phyloP scores from a whole-genome alignment of 108 stramenopile species.

The Nitzschia palea region DNA sequence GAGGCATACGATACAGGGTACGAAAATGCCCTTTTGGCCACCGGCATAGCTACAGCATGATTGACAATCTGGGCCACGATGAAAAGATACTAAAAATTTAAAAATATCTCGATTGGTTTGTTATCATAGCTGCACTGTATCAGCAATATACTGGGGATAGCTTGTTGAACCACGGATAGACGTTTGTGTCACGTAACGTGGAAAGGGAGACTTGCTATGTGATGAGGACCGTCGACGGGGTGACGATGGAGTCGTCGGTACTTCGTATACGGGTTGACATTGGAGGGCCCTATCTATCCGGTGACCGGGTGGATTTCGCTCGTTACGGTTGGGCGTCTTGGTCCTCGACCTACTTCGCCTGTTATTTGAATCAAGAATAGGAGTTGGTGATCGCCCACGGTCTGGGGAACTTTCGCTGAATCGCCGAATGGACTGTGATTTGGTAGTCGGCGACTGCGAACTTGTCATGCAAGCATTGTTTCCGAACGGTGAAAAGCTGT shows the following conservation, averaged over 20 bases:
- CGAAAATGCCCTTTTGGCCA: too few relatives aligned
- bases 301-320: background rate
- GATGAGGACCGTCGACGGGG: background rate
- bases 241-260: too few relatives aligned
- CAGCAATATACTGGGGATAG: background rate
- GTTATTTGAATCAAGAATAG: background rate
- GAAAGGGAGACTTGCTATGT: background rate
- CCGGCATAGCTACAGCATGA: too few relatives aligned
- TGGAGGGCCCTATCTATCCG: background rate
- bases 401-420: too few relatives aligned
- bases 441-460: background rate
- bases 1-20: too few relatives aligned
- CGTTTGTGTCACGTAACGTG: background rate
- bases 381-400: constrained; percentile 2
- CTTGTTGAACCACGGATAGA: background rate
- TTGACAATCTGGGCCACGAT: too few relatives aligned
- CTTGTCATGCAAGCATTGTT: background rate
- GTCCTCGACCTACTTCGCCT: background rate
- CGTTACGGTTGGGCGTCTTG: background rate
- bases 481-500: constrained; percentile 1
- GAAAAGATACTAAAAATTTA: too few relatives aligned
- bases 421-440: background rate
- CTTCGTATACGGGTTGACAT: too few relatives aligned
- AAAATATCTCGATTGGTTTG: background rate
- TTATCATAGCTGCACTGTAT: constrained; percentile 1